These are phyloP conservation scores for Trypanosoma lewisi DNA, from an alignment of 208 protist genomes.

Conservation along the genomic window DNA sequence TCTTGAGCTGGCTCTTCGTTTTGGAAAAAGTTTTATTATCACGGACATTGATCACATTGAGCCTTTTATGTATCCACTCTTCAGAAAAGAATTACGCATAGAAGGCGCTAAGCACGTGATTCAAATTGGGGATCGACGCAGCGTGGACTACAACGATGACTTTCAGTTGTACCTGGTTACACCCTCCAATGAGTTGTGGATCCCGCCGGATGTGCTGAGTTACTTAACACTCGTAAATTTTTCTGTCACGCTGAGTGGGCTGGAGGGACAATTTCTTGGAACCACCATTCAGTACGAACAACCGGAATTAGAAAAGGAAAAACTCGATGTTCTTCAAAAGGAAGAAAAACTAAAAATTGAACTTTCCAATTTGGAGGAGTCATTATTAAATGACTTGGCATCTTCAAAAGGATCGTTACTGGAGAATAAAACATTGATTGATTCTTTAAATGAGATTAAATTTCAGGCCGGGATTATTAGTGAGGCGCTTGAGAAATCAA, in stretches of 20 bases:
- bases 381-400: conserved; percentile 91
- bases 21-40: conserved; percentile 98
- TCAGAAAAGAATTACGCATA: conserved; percentile 91
- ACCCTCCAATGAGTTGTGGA: conserved; percentile 74
- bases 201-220: conserved; percentile 92
- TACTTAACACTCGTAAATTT: conserved; percentile 96
- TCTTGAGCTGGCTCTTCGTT: conserved; percentile 97
- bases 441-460: conserved; percentile 95
- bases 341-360: conserved; percentile 96
- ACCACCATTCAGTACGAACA: conserved; percentile 97
- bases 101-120: conserved; percentile 92
- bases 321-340: conserved; percentile 90
- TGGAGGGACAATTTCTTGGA: conserved; percentile 97
- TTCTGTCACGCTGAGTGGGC: conserved; percentile 94
- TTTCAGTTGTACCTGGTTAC: conserved; percentile 97
- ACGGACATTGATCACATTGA: conserved; percentile 96
- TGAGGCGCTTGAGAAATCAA: conserved; percentile 84
- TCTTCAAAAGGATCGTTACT: conserved; percentile 94
- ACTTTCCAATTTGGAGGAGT: conserved; percentile 92
- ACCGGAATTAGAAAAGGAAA: conserved; percentile 95
- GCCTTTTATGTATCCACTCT: conserved; percentile 94
- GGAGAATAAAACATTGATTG: conserved; percentile 94
- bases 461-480: conserved; percentile 89
- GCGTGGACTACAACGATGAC: conserved; percentile 95
- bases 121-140: conserved; percentile 96